Evolutionary conservation across 495 filamentous ascomycete genomes (phyloP).

Genomic region (Aspergillus baeticus): DNA sequence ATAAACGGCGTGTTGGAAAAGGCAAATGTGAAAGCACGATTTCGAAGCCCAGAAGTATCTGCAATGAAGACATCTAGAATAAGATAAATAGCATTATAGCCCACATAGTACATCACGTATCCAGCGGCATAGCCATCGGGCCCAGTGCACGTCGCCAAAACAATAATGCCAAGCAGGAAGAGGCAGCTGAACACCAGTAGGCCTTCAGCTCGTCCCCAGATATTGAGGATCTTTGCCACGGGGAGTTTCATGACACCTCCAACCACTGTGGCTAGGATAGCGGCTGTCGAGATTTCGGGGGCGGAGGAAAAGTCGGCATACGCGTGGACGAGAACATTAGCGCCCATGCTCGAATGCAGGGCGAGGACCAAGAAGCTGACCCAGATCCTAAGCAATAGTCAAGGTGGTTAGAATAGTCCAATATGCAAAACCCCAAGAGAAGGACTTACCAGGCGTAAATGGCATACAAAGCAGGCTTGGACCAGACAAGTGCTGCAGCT

Average conservation of each 20-base stretch:
- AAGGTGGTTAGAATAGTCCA: neutral
- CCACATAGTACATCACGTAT: conserved; percentile 55
- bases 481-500: conserved; percentile 44
- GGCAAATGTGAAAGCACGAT: conserved; percentile 60
- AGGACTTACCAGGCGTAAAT: conserved; percentile 41
- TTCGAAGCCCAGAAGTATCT: conserved; percentile 61
- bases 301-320: conserved; percentile 35
- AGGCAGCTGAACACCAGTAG: conserved; percentile 44
- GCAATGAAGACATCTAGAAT: conserved; percentile 60
- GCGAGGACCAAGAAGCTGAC: conserved; percentile 44
- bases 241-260: conserved; percentile 67
- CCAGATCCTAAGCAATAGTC: conserved; percentile 33
- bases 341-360: conserved; percentile 36
- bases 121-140: conserved; percentile 48
- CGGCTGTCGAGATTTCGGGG: conserved; percentile 36
- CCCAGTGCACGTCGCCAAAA: conserved; percentile 46
- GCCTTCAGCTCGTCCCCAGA: conserved; percentile 59
- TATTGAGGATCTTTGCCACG: conserved; percentile 65
- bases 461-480: conserved; percentile 24
- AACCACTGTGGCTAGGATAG: conserved; percentile 50
- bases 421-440: neutral
- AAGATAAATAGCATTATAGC: conserved; percentile 57
- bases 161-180: conserved; percentile 42
- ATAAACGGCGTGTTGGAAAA: conserved; percentile 58
- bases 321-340: conserved; percentile 37